Percentiles rank a stretch among this genome's conserved stretches.
Evolutionary conservation across 192 early-diverging fungal genomes (phyloP).

Genomic region (Spinellus fusiger): DNA sequence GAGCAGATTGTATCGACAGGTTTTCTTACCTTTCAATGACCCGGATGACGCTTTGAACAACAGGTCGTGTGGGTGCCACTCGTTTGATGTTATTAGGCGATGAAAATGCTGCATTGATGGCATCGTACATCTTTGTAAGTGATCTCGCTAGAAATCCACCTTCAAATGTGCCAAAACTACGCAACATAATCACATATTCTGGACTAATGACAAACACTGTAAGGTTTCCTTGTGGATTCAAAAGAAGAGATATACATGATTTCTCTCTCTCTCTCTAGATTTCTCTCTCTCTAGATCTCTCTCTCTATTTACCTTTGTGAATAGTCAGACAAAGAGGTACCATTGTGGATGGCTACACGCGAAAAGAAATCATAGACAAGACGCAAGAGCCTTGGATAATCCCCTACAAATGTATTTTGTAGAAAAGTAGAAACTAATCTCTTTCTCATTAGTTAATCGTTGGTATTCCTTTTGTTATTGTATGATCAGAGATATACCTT

Average conservation of each 20-base stretch:
- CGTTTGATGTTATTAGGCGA: slow-evolving; percentile 32
- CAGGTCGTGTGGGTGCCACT: slow-evolving; percentile 37
- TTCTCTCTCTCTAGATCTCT: neutral
- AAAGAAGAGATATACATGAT: no score
- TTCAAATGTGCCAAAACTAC: slow-evolving; percentile 28
- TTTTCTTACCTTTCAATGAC: slow-evolving; percentile 48
- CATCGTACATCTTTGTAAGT: slow-evolving; percentile 54
- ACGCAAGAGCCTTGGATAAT: slow-evolving; percentile 44
- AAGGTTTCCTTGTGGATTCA: no score
- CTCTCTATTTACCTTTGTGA: slow-evolving; percentile 37
- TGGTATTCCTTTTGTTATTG: neutral
- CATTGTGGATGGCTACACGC: slow-evolving; percentile 40
- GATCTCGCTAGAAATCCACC: slow-evolving; percentile 49
- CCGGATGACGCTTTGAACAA: slow-evolving; percentile 51
- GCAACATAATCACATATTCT: slow-evolving; percentile 37
- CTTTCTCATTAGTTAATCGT: neutral
- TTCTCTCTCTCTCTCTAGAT: neutral
- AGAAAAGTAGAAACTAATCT: slow-evolving; percentile 43
- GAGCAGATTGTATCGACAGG: neutral
- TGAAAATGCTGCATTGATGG: slow-evolving; percentile 55
- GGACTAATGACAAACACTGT: slow-evolving; percentile 1
- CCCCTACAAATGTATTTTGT: slow-evolving; percentile 46
- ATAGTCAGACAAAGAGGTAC: slow-evolving; percentile 35
- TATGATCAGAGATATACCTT: slow-evolving; percentile 26
- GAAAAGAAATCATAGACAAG: slow-evolving; percentile 51